Base-by-base conservation (phyloP, 2,329 filamentous ascomycete species). In the Diaporthe aspalathi region DNA sequence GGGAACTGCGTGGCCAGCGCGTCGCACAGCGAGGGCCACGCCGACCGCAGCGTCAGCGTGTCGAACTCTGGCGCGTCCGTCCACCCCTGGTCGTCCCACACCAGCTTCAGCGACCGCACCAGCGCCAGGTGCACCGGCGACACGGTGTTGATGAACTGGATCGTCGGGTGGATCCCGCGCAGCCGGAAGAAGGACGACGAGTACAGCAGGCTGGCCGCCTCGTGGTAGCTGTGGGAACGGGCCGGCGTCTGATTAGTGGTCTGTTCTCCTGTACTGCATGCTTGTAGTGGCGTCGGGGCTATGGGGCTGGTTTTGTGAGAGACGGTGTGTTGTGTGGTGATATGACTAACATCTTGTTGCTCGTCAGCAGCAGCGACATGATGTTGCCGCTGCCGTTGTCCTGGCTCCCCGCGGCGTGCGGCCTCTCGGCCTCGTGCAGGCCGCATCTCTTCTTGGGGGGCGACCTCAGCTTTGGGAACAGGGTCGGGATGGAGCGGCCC, bases 81-180 rank as follows among this genome's bases (percentile, higher is more conserved):
- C 72, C 72, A 73, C 35, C 72, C 72, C 49, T 68, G 65, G 65
- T 73, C 72, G 69, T 73, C 72, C 72, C 72, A 73, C 11, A 73
- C 72, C 40, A 73, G 69, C 69, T 73, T 73, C 40, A 73, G 56
- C 29, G 72, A 73, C 54, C 57, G 69, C 56, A 73, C 69, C 47
- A 65, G 72, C 9, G 38, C 72, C 27, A 73, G 72, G 69, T 69
- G 69, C 7, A 53, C 40, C 22, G 52, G 69, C 14, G 69, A 52
- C 14, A 68, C 69, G 56, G 53, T 49, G 63, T 68, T 71, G 69
- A 73, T 71, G 69, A 73, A 73, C 27, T 66, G 63, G 69, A 68
- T 68, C 0, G 69, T 73, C 12, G 63, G n/a, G 56, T 60, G 40
- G 50, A 73, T 73, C n/a, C 72, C 72, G 72, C 72, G 72, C 49